Percentiles rank a stretch among this genome's conserved stretches.
These are phyloP conservation scores for Apiotrichum sp. DNA, from an alignment of 1,284 basidiomycete genomes.

Conservation along the genomic window DNA sequence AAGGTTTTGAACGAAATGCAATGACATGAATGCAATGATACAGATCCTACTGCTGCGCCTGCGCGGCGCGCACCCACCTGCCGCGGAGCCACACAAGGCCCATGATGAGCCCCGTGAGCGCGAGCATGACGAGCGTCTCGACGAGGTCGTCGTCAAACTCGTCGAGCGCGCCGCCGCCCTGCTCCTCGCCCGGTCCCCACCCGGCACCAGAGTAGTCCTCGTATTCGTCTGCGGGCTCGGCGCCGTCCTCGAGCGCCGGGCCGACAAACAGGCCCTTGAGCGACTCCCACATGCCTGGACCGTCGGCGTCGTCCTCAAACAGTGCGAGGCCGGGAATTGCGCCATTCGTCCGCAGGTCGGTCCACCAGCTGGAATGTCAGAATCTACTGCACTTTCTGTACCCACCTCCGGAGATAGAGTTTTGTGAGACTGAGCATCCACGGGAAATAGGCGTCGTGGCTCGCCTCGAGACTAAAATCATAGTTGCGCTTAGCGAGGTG, in stretches of 20 bases:
- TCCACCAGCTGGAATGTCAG: constrained; percentile 13
- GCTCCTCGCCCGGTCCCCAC: constrained; percentile 12
- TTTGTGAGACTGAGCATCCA: constrained; percentile 74
- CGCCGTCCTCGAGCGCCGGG: constrained; percentile 6
- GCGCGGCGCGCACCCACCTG: neutral
- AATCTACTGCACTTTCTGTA: no score
- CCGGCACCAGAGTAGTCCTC: constrained; percentile 19
- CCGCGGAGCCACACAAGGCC: constrained; percentile 14
- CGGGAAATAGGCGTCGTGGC: constrained; percentile 70
- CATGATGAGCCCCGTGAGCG: constrained; percentile 13
- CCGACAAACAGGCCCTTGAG: constrained; percentile 30
- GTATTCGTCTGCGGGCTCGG: constrained; percentile 3
- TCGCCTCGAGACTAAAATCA: constrained; percentile 79
- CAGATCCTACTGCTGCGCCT: neutral
- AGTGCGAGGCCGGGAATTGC: constrained; percentile 34
- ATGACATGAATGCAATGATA: neutral
- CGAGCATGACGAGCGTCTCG: constrained; percentile 30
- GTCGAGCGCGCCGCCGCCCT: constrained; percentile 5
- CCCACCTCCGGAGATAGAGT: constrained; percentile 61
- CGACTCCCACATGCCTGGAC: constrained; percentile 24
- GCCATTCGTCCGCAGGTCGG: constrained; percentile 35
- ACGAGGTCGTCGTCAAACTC: constrained; percentile 23
- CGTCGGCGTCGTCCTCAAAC: constrained; percentile 30
- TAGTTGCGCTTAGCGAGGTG: constrained; percentile 96
- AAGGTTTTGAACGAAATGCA: no score